Evolutionary conservation across 2,329 filamentous ascomycete species (phyloP).

Genomic region (Penicillium nordicum): DNA sequence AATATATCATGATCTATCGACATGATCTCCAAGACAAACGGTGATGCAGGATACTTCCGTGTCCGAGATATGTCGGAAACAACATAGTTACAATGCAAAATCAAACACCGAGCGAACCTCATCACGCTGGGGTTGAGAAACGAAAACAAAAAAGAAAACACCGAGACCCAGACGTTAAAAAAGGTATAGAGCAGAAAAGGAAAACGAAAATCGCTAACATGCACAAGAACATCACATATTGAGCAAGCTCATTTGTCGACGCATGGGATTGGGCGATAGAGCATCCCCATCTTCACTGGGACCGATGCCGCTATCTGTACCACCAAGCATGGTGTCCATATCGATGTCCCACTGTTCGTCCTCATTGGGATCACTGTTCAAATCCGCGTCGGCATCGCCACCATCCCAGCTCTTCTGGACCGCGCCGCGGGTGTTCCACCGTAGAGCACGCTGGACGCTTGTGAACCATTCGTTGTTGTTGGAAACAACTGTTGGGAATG

Average conservation of each 20-base stretch:
- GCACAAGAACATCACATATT: slow-evolving; percentile 49
- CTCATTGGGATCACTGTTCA: slow-evolving; percentile 49
- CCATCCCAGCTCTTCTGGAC: slow-evolving; percentile 80
- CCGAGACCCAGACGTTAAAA: neutral
- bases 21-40: neutral
- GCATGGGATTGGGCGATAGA: slow-evolving; percentile 61
- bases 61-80: neutral
- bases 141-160: neutral
- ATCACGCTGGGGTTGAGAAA: neutral
- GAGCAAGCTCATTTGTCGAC: slow-evolving; percentile 70
- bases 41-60: neutral
- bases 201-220: slow-evolving; percentile 9
- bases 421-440: slow-evolving; percentile 92
- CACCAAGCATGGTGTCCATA: slow-evolving; percentile 58
- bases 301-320: slow-evolving; percentile 47
- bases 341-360: slow-evolving; percentile 87
- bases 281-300: slow-evolving; percentile 64
- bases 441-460: slow-evolving; percentile 82
- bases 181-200: slow-evolving; percentile 10
- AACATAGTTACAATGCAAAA: slow-evolving; percentile 1
- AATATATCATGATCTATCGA: slow-evolving; percentile 3
- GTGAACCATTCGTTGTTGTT: slow-evolving; percentile 94
- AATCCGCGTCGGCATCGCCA: slow-evolving; percentile 33
- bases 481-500: slow-evolving; percentile 92
- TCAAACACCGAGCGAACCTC: slow-evolving; percentile 1